These are phyloP conservation scores for Henckelia pumila DNA, from an alignment of 257 asterid species.

Conservation along the genomic window DNA sequence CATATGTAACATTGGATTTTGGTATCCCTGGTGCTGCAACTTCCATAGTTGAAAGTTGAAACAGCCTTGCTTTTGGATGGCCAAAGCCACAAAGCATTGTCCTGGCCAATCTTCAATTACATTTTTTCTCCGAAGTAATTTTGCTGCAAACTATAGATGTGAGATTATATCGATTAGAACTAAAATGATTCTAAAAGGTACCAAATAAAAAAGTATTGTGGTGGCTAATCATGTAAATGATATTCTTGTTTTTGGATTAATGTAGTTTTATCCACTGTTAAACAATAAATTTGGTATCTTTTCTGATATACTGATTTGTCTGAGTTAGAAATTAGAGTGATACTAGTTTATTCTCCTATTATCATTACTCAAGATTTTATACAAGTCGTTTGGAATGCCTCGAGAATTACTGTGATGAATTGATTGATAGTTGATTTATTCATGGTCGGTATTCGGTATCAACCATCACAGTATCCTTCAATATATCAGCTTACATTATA, in stretches of 20 bases:
- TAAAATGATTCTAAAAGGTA: neutral
- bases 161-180: neutral
- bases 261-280: neutral
- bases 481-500: neutral
- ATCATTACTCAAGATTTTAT: too few relatives aligned
- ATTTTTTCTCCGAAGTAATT: neutral
- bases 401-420: neutral
- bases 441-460: neutral
- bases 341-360: neutral
- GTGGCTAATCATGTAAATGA: neutral
- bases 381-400: neutral
- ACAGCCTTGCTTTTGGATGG: neutral
- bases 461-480: neutral
- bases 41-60: neutral
- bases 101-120: neutral
- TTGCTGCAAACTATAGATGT: neutral
- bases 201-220: neutral
- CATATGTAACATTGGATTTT: neutral
- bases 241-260: neutral
- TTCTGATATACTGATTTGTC: neutral
- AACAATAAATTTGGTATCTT: neutral
- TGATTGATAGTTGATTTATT: neutral
- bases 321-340: neutral
- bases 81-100: neutral
- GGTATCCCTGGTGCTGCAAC: neutral